These are phyloP conservation scores for Phytopythium mirpurense DNA, from an alignment of 352 stramenopile genomes.

Conservation along the genomic window DNA sequence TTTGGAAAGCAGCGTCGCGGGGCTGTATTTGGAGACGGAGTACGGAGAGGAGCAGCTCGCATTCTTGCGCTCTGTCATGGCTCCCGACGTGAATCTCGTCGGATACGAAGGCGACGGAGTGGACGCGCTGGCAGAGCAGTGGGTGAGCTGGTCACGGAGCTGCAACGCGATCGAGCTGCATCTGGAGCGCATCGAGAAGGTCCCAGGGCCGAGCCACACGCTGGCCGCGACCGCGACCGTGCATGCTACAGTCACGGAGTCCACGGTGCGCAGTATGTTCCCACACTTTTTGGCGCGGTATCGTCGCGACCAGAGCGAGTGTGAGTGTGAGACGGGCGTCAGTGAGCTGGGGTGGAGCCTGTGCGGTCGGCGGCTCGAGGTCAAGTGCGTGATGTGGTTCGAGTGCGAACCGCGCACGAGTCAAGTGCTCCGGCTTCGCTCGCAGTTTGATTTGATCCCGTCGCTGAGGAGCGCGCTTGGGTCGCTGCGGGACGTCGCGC, in stretches of 20 bases:
- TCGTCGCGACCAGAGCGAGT: neutral
- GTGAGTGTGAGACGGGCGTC: neutral
- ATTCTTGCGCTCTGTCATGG: constrained; percentile 14
- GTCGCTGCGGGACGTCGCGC: constrained; percentile 1
- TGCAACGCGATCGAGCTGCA: constrained; percentile 13
- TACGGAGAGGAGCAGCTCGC: constrained; percentile 6
- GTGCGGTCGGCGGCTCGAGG: constrained; percentile 21
- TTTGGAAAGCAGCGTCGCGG: neutral
- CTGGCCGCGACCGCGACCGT: constrained; percentile 2
- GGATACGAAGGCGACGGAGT: neutral
- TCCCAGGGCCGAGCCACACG: neutral
- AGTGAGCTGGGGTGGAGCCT: constrained; percentile 16
- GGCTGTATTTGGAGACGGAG: neutral
- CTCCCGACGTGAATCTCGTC: constrained; percentile 9
- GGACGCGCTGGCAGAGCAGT: constrained; percentile 12
- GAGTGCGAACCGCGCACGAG: constrained; percentile 10
- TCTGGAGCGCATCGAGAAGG: constrained; percentile 8
- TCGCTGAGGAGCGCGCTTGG: neutral
- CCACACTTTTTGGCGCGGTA: constrained; percentile 9
- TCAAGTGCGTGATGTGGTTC: constrained; percentile 26
- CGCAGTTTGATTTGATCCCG: neutral
- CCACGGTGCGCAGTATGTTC: constrained; percentile 12
- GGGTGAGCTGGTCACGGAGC: constrained; percentile 11
- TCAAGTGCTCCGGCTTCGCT: neutral
- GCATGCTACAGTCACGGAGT: constrained; percentile 10